Conservation (phyloP, 371 early-diverging fungal genomes). For the Mucor lusitanicus region DNA sequence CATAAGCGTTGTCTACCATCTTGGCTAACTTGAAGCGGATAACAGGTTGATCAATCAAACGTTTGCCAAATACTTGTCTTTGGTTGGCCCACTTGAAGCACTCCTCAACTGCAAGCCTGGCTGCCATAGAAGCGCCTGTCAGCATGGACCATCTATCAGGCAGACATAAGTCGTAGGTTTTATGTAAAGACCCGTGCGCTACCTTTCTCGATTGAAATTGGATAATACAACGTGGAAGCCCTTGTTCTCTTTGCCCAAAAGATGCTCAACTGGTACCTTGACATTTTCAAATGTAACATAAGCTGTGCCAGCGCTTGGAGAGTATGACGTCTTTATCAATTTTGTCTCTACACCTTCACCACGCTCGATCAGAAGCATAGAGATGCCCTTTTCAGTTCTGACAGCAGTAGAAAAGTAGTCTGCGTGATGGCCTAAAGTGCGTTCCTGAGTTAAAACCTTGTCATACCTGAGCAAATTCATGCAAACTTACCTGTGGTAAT, state of each 20-base stretch:
- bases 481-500: constrained; percentile 48
- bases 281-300: constrained; percentile 85
- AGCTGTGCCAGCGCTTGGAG: constrained; percentile 82
- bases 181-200: constrained; percentile 80
- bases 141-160: too few relatives aligned
- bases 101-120: constrained; percentile 25
- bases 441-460: too few relatives aligned
- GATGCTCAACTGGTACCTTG: constrained; percentile 78
- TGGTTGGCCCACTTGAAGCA: constrained; percentile 48
- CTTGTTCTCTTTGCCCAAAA: constrained; percentile 86
- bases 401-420: constrained; percentile 73
- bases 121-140: constrained; percentile 55
- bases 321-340: constrained; percentile 74
- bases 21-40: constrained; percentile 68
- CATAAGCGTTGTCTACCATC: constrained; percentile 42
- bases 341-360: constrained; percentile 77
- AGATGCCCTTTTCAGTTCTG: constrained; percentile 72
- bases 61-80: constrained; percentile 81
- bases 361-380: constrained; percentile 86
- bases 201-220: constrained; percentile 81
- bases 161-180: constrained; percentile 39
- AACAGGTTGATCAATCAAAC: constrained; percentile 72
- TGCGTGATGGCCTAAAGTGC: constrained; percentile 76
- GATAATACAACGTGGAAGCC: constrained; percentile 84
- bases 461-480: too few relatives aligned